These are phyloP conservation scores for Fraxinus excelsior DNA, from an alignment of 257 asterid species.

Conservation along the genomic window DNA sequence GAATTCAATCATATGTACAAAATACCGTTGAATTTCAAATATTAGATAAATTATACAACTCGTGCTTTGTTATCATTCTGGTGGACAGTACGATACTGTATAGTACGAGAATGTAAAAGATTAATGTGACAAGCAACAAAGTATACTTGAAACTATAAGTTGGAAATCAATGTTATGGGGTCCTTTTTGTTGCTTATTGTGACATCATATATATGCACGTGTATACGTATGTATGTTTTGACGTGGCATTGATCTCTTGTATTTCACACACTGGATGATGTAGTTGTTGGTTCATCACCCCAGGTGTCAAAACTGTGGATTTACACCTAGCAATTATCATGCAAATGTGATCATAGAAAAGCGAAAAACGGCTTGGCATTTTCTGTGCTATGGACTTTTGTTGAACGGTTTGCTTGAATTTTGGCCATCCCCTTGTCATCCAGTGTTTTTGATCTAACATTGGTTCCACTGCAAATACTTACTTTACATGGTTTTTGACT, in stretches of 20 bases:
- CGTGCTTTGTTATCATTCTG: slow-evolving; percentile 16
- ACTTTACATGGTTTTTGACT: background rate
- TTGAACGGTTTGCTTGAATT: slow-evolving; percentile 19
- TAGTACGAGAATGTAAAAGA: slow-evolving; percentile 22
- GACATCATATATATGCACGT: slow-evolving; percentile 11
- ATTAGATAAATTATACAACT: slow-evolving; percentile 23
- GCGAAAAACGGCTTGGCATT: slow-evolving; percentile 16
- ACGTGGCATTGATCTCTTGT: slow-evolving; percentile 13
- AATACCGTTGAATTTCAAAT: slow-evolving; percentile 28
- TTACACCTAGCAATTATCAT: slow-evolving; percentile 8
- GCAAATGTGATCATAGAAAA: slow-evolving; percentile 7
- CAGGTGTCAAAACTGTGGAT: slow-evolving; percentile 17
- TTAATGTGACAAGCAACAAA: slow-evolving; percentile 6
- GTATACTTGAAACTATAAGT: slow-evolving; percentile 21
- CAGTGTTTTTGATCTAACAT: slow-evolving; percentile 1
- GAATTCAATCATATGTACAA: slow-evolving; percentile 44
- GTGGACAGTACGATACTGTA: slow-evolving; percentile 3
- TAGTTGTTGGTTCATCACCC: slow-evolving; percentile 13
- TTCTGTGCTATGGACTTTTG: slow-evolving; percentile 3
- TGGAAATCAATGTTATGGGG: background rate
- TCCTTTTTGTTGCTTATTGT: slow-evolving; percentile 10
- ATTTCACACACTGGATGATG: slow-evolving; percentile 16
- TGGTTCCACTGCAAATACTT: slow-evolving; percentile 13
- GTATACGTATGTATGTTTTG: background rate
- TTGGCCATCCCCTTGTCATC: slow-evolving; percentile 19